A percentile compares a stretch with the other conserved stretches of the same genome.
phyloP scores from a whole-genome alignment of 306 rosid species.

The Castanopsis chinensis region DNA sequence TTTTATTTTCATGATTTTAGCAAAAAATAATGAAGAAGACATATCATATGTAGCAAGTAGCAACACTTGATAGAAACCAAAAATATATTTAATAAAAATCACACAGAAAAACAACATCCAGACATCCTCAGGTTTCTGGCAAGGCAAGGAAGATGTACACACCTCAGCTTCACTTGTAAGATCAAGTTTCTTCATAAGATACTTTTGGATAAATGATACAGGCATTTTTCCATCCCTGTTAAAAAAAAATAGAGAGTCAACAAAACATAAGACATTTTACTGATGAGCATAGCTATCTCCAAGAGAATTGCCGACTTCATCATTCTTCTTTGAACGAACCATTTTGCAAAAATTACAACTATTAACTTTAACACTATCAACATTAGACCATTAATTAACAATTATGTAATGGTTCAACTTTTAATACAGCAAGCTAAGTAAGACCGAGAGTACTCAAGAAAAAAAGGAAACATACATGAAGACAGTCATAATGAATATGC shows the following conservation, averaged over 20 bases:
- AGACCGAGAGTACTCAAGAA: neutral
- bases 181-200: conserved; percentile 82
- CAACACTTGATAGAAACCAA: neutral
- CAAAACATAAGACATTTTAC: conserved; percentile 15
- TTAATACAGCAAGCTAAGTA: neutral
- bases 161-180: conserved; percentile 83
- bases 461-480: neutral
- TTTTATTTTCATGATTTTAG: neutral
- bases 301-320: neutral
- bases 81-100: neutral
- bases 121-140: conserved; percentile 8
- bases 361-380: neutral
- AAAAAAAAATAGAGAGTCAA: conserved; percentile 15
- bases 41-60: neutral
- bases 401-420: neutral
- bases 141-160: conserved; percentile 33
- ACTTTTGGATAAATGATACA: conserved; percentile 82
- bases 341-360: neutral
- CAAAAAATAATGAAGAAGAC: conserved; percentile 8
- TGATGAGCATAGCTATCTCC: conserved; percentile 2
- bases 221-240: conserved; percentile 88
- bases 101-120: neutral
- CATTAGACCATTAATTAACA: neutral
- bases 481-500: neutral
- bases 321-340: neutral